Evolutionary conservation across 2,329 filamentous ascomycete species (phyloP).

Genomic region (Zalaria sp.): DNA sequence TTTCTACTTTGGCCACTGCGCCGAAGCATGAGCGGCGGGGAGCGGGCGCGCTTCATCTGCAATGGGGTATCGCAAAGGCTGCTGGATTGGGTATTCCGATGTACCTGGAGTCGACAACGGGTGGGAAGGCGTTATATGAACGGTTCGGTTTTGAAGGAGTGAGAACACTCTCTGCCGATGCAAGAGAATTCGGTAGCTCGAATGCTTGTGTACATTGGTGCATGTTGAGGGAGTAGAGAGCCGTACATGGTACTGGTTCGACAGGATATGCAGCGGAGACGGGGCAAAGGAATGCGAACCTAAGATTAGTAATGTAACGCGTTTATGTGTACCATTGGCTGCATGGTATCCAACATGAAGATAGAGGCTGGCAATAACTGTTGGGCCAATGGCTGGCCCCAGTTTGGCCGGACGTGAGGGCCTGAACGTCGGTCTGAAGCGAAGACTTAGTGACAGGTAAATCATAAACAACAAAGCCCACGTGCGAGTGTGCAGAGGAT

Average conservation of each 20-base stretch:
- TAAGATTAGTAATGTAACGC: neutral
- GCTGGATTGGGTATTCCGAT: constrained; percentile 17
- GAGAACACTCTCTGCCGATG: constrained; percentile 7
- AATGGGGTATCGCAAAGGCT: constrained; percentile 21
- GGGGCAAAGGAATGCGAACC: neutral
- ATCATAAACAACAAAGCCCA: no score
- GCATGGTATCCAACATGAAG: neutral
- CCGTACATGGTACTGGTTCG: constrained; percentile 1
- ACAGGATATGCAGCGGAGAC: neutral
- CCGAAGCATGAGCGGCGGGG: constrained; percentile 22
- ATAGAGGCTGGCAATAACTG: neutral
- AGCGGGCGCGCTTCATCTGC: constrained; percentile 18
- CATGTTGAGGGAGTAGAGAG: constrained; percentile 8
- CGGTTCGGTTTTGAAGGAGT: constrained; percentile 15
- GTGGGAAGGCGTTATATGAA: constrained; percentile 23
- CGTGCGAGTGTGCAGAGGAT: no score
- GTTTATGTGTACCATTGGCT: neutral
- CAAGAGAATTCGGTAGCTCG: constrained; percentile 6
- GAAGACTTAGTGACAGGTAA: no score
- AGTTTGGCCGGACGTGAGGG: no score
- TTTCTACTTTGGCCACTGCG: constrained; percentile 14
- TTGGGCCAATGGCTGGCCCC: no score
- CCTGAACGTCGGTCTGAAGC: no score
- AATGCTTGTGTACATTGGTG: constrained; percentile 8
- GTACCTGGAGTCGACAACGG: constrained; percentile 21